phyloP scores from a whole-genome alignment of 2,329 filamentous ascomycete genomes.

The Cordyceps tenuipes region DNA sequence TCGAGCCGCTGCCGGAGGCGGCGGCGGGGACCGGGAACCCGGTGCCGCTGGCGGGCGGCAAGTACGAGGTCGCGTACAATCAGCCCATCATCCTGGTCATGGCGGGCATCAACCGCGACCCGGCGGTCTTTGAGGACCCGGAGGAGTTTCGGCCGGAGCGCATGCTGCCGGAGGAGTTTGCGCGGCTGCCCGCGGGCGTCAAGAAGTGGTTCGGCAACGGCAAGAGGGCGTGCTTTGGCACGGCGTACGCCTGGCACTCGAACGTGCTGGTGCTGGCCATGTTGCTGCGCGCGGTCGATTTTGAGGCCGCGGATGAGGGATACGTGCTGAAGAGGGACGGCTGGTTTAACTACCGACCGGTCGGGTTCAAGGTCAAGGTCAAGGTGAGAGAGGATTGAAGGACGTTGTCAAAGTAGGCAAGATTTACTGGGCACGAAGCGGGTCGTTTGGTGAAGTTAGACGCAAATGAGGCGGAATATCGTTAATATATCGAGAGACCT shows the following conservation, averaged over 20 bases:
- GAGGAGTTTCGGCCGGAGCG: conserved; percentile 38
- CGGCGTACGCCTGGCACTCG: conserved; percentile 41
- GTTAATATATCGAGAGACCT: background rate
- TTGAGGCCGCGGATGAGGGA: conserved; percentile 31
- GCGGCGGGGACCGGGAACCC: no score
- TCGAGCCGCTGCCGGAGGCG: conserved; percentile 38
- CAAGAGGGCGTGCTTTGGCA: conserved; percentile 43
- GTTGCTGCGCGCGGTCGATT: conserved; percentile 37
- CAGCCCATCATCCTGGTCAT: conserved; percentile 42
- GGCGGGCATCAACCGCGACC: conserved; percentile 42
- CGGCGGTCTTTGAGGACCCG: conserved; percentile 39
- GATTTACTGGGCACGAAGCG: background rate
- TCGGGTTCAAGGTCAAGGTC: conserved; percentile 36
- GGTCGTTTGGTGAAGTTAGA: background rate
- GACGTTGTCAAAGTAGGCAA: no score
- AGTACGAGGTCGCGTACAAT: conserved; percentile 40
- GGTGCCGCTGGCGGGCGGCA: conserved; percentile 38
- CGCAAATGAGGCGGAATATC: background rate
- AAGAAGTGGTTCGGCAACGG: conserved; percentile 46
- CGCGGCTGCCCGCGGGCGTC: conserved; percentile 33
- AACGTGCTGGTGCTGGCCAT: conserved; percentile 32
- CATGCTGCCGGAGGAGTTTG: conserved; percentile 39
- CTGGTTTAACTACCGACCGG: conserved; percentile 44
- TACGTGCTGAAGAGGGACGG: conserved; percentile 39
- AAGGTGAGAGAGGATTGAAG: conserved; percentile 24